A percentile compares a stretch with the other conserved stretches of the same genome.
phyloP scores from a whole-genome alignment of 75 land plant species.

The Ceratopteris richardii region DNA sequence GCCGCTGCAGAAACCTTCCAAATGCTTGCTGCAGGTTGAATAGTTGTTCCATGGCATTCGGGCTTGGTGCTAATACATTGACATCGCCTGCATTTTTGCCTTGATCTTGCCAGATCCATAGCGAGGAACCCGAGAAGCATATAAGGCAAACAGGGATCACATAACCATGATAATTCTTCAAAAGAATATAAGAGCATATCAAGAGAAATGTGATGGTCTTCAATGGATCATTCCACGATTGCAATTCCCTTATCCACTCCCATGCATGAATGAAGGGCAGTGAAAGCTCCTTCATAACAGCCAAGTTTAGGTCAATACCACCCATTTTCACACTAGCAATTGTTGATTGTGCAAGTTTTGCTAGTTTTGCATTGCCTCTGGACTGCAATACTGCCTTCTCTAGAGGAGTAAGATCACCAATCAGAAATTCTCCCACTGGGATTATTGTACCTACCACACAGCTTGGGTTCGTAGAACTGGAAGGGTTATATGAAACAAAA shows the following conservation, averaged over 20 bases:
- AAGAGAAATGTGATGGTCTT: too few species aligned
- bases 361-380: constrained; percentile 50
- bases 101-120: constrained; percentile 44
- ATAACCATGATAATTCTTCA: too few species aligned
- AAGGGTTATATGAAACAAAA: constrained; percentile 45
- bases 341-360: constrained; percentile 68
- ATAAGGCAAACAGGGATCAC: too few species aligned
- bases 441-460: constrained; percentile 28
- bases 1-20: too few species aligned
- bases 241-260: too few species aligned
- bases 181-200: too few species aligned
- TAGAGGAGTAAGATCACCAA: constrained; percentile 67
- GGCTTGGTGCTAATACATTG: too few species aligned
- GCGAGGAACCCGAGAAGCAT: constrained; percentile 49
- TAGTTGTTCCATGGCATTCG: too few species aligned
- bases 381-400: constrained; percentile 78
- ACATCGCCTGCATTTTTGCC: too few species aligned
- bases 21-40: too few species aligned
- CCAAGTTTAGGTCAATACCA: constrained; percentile 83
- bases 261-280: too few species aligned
- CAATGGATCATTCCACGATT: too few species aligned
- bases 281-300: constrained; percentile 99
- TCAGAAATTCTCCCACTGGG: constrained; percentile 74
- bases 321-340: constrained; percentile 89
- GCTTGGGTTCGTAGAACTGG: constrained; percentile 24